phyloP scores from a whole-genome alignment of 2,329 filamentous ascomycete species.

The Xylariales sp. region DNA sequence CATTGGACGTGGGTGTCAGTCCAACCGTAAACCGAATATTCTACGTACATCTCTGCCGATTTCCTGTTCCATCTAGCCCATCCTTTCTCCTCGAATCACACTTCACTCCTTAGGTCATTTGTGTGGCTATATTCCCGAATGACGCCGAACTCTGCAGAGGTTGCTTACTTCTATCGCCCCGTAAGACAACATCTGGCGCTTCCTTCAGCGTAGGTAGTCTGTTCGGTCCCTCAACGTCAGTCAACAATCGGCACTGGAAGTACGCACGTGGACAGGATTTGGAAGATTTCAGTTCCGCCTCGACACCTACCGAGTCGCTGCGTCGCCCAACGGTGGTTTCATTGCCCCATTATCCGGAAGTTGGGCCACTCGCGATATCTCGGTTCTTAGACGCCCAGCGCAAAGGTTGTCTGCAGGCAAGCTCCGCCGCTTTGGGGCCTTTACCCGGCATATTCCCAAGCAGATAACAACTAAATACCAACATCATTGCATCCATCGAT shows the following conservation, averaged over 20 bases:
- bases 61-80: constrained; percentile 7
- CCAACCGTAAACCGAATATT: not conserved
- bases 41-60: constrained; percentile 7
- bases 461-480: no score
- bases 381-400: not conserved
- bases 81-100: constrained; percentile 12
- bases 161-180: constrained; percentile 5
- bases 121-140: constrained; percentile 11
- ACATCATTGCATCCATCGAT: no score
- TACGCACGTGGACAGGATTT: not conserved
- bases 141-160: not conserved
- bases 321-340: not conserved
- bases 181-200: constrained; percentile 5
- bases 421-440: not conserved
- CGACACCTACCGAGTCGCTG: not conserved
- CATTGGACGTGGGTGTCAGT: constrained; percentile 4
- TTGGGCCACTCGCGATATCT: not conserved
- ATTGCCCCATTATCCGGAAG: not conserved
- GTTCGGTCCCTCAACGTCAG: not conserved
- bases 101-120: constrained; percentile 4
- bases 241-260: not conserved
- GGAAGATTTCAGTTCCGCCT: not conserved
- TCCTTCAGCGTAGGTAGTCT: not conserved
- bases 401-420: not conserved
- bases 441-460: no score